phyloP scores from a whole-genome alignment of 257 asterid species.

The Dorcoceras hygrometricum region DNA sequence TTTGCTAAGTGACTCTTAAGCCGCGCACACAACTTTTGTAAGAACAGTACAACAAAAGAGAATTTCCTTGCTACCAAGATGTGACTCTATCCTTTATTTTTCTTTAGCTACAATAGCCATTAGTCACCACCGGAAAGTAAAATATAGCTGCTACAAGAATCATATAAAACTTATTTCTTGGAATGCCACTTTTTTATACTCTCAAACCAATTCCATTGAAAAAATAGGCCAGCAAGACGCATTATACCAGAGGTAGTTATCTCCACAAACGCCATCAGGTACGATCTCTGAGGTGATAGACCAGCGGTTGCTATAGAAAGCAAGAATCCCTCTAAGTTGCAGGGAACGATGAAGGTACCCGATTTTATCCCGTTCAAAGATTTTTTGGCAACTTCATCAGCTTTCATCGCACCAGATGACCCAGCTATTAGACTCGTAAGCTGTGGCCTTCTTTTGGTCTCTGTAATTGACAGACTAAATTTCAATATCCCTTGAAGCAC shows the following conservation, averaged over 20 bases:
- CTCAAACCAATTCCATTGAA: conserved; percentile 87
- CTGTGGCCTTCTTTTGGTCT: conserved; percentile 73
- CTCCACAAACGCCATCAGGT: conserved; percentile 74
- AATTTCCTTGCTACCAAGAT: not conserved
- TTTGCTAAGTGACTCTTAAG: not conserved
- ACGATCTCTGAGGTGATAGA: conserved; percentile 88
- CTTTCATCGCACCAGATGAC: conserved; percentile 93
- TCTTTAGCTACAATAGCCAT: not conserved
- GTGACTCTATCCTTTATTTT: not conserved
- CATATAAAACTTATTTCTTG: conserved; percentile 29
- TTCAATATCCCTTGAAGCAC: not conserved
- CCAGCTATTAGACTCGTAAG: conserved; percentile 76
- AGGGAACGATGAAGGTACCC: conserved; percentile 65
- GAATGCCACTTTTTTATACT: conserved; percentile 63
- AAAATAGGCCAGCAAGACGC: conserved; percentile 68
- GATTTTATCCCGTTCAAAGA: conserved; percentile 64
- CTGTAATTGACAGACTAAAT: conserved; percentile 38
- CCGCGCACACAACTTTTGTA: not conserved
- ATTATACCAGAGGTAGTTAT: conserved; percentile 51
- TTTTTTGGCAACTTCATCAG: conserved; percentile 77
- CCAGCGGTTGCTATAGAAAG: conserved; percentile 82
- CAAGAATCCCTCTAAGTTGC: conserved; percentile 75
- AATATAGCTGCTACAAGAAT: not conserved
- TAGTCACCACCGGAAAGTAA: not conserved
- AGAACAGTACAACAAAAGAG: not conserved